Base-by-base conservation (phyloP, 2,329 filamentous ascomycete genomes). In the Talaromyces atroroseus region DNA sequence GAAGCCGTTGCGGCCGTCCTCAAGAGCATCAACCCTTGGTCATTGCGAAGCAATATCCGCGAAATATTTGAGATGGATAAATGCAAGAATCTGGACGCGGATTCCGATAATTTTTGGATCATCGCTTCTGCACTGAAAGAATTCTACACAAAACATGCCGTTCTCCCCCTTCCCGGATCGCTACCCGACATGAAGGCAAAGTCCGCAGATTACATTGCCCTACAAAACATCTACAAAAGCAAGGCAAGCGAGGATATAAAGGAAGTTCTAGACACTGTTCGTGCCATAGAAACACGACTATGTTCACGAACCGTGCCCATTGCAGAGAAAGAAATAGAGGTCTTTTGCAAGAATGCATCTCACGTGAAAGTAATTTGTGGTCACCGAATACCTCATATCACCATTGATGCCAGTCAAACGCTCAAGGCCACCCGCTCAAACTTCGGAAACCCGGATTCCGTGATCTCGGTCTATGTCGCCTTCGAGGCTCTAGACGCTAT, bases 101-200 rank as follows among this genome's bases (percentile, higher is more conserved):
- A 74, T 58, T 81, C 80, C 0, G 77, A 88, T 0, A 82, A 82
- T 57, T 97, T 99, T 75, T 99, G 95, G 94, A 74, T 92, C 59
- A 92, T 96, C 63, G 88, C 89, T 8, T 81, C 85, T 55, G 92
- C 92, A 0, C 80, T 97, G 55, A 85, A 85, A 59, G 68, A 80
- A 20, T 99, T 99, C 71, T 86, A 92, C 70, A 72, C 81, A 10
- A 83, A 83, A 54, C 84, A 96, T 68, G 76, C 80, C 7, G 80
- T 86, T 26, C 80, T 99, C 5, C 94, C 94, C 16, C 78, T 99
- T 0, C 87, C 92, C 0, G 95, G 94, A 12, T 85, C 87, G 2
- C 78, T 99, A 1, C 94, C 95, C 1, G 94, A 99, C 71, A 99
- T 99, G 94, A 99, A 99, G 76, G 91, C 94, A 2, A 84, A 92